A percentile compares a stretch with the other conserved stretches of the same genome.
These are phyloP conservation scores for Mycena sanguinolenta DNA, from an alignment of 768 basidiomycete genomes.

Conservation along the genomic window DNA sequence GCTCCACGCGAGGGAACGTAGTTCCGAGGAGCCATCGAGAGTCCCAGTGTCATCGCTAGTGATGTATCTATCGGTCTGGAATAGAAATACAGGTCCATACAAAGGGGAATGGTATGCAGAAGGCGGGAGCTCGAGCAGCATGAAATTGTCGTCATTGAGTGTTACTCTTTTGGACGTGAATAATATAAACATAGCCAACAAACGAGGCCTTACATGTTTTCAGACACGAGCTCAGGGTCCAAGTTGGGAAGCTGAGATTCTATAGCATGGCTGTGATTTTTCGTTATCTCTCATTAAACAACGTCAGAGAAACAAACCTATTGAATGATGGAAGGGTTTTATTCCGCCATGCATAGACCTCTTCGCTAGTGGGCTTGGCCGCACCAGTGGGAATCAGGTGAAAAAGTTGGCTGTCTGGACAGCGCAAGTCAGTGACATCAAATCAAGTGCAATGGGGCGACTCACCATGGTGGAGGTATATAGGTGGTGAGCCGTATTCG, in stretches of 20 bases:
- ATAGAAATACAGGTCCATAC: constrained; percentile 53
- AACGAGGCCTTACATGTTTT: constrained; percentile 37
- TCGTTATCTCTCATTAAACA: not conserved
- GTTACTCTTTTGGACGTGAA: constrained; percentile 34
- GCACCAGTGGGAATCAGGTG: constrained; percentile 19
- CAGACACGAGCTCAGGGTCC: constrained; percentile 43
- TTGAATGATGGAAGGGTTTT: constrained; percentile 44
- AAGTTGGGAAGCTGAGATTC: constrained; percentile 50
- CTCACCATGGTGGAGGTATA: constrained; percentile 49
- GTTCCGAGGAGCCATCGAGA: constrained; percentile 46
- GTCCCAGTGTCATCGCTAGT: constrained; percentile 34
- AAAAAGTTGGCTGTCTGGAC: constrained; percentile 34
- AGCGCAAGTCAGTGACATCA: constrained; percentile 32
- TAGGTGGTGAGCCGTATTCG: constrained; percentile 40
- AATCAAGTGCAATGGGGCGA: constrained; percentile 38
- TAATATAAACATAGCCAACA: not conserved
- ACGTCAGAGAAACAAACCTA: constrained; percentile 38
- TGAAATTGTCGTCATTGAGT: constrained; percentile 58
- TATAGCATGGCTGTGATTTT: constrained; percentile 45
- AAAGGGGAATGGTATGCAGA: constrained; percentile 49
- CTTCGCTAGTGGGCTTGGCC: not conserved
- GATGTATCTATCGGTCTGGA: constrained; percentile 49
- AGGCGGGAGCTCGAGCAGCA: constrained; percentile 44
- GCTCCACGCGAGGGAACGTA: constrained; percentile 51
- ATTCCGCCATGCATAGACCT: constrained; percentile 26